phyloP scores from a whole-genome alignment of 1,139 yeast genomes.

The Hyphopichia fennica region DNA sequence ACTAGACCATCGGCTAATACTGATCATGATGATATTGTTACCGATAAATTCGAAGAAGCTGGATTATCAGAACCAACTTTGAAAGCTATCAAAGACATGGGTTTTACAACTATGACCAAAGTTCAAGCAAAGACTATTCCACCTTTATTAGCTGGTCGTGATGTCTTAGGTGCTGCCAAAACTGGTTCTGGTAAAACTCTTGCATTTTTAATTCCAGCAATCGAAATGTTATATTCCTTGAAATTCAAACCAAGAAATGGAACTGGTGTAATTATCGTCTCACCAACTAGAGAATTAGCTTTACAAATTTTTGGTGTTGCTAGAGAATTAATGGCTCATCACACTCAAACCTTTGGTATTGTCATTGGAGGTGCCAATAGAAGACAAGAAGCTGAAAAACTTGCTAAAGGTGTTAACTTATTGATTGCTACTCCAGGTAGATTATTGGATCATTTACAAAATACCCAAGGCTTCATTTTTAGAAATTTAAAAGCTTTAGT shows the following conservation, averaged over 20 bases:
- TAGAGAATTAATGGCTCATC: slow-evolving; percentile 85
- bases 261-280: slow-evolving; percentile 79
- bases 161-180: slow-evolving; percentile 96
- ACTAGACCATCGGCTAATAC: slow-evolving; percentile 27
- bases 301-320: slow-evolving; percentile 97
- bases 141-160: slow-evolving; percentile 91
- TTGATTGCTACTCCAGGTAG: slow-evolving; percentile 98
- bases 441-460: slow-evolving; percentile 91
- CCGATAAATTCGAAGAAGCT: slow-evolving; percentile 47
- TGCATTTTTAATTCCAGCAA: slow-evolving; percentile 93
- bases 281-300: slow-evolving; percentile 89
- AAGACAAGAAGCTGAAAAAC: slow-evolving; percentile 94
- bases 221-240: slow-evolving; percentile 84
- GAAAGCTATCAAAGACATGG: slow-evolving; percentile 81
- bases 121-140: slow-evolving; percentile 96
- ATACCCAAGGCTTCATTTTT: slow-evolving; percentile 90
- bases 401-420: slow-evolving; percentile 88
- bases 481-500: slow-evolving; percentile 91
- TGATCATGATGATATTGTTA: slow-evolving; percentile 34
- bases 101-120: slow-evolving; percentile 84
- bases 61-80: slow-evolving; percentile 78
- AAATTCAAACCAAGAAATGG: slow-evolving; percentile 92
- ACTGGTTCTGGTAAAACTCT: slow-evolving; percentile 98
- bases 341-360: slow-evolving; percentile 91
- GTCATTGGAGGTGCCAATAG: slow-evolving; percentile 99